Evolutionary conservation across 768 basidiomycete genomes (phyloP), one percentile per base, ranked within the genome.

Genomic region (Leccinellum albellum): DNA sequence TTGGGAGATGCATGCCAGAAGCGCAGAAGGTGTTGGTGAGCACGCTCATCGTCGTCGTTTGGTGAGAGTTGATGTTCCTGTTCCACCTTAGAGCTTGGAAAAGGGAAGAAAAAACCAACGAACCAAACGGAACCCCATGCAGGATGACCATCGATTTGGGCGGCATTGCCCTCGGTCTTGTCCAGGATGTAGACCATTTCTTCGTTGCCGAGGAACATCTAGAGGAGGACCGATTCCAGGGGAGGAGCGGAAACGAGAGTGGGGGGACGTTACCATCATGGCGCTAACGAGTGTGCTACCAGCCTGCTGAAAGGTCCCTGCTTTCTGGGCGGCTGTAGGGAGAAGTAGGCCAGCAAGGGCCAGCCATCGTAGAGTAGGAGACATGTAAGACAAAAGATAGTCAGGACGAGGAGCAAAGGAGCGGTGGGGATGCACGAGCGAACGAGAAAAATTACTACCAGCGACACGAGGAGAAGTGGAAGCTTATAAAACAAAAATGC

Each of bases 151-250:
- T 80, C 77, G 55, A 91, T 76, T 60, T 79, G 77, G 4, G 80
- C 80, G 2, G 79, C 76, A 70, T 94, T 93, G 23, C 82, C 83
- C 66, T 93, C 88, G 6, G 86, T 83, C 74, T 96, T 96, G 80
- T 96, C 93, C 37, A 94, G 77, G 17, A 94, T 88, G 74, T 94
- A 95, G 31, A 95, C 88, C 70, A 85, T 89, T 63, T 90, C 77
- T 29, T 82, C 75, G 64, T 86, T 89, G 6, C 89, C 91, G 47
- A 93, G 73, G 69, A 93, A 91, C 82, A 88, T 84, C 89, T 88
- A 15, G 15, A 35, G 33, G 33, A 0, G 33, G 6, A 35, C 15
- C 3, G 1, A 17, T 35, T 35, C 33, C 15, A 35, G 33, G 15
- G 33, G 7, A 8, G 33, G 53, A 45, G 2, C 13, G 12, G 10